Evolutionary conservation across 495 filamentous ascomycete genomes (phyloP).

Genomic region (Wilcoxina mikolae): DNA sequence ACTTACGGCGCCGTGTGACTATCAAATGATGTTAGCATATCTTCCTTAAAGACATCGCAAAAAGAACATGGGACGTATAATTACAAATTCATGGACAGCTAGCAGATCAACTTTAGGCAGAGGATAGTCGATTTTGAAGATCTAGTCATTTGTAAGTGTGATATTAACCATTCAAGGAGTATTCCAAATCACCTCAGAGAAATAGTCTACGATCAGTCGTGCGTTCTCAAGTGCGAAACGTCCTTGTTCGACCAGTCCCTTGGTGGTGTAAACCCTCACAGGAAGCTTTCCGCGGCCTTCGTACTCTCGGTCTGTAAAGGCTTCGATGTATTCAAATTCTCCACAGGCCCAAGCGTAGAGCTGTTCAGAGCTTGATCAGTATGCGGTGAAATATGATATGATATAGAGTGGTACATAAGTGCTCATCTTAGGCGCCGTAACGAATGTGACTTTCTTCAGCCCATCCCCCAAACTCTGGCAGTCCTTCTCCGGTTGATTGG

Average conservation of each 20-base stretch:
- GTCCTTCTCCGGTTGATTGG: slow-evolving; percentile 81
- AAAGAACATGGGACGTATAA: slow-evolving; percentile 19
- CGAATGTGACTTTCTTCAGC: slow-evolving; percentile 68
- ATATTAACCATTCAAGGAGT: not conserved
- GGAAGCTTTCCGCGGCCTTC: slow-evolving; percentile 66
- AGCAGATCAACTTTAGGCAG: slow-evolving; percentile 89
- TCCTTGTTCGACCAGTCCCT: slow-evolving; percentile 75
- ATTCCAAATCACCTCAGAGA: slow-evolving; percentile 49
- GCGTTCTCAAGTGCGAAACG: slow-evolving; percentile 74
- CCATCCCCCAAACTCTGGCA: slow-evolving; percentile 36
- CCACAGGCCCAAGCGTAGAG: slow-evolving; percentile 91
- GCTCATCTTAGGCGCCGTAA: slow-evolving; percentile 82
- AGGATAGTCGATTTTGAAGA: slow-evolving; percentile 88
- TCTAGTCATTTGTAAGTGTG: slow-evolving; percentile 25
- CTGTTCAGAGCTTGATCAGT: slow-evolving; percentile 28
- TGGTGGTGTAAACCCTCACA: slow-evolving; percentile 91
- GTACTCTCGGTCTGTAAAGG: slow-evolving; percentile 73
- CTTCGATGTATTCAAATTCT: slow-evolving; percentile 92
- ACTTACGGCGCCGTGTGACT: slow-evolving; percentile 22
- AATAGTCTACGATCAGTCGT: slow-evolving; percentile 80
- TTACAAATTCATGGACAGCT: slow-evolving; percentile 90
- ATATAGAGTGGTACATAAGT: slow-evolving; percentile 48
- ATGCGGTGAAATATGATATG: not conserved
- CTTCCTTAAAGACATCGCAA: not conserved
- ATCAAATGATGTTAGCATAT: slow-evolving; percentile 8